These are phyloP conservation scores for Kuraishia floccosa DNA, from an alignment of 805 yeast genomes.

Conservation along the genomic window DNA sequence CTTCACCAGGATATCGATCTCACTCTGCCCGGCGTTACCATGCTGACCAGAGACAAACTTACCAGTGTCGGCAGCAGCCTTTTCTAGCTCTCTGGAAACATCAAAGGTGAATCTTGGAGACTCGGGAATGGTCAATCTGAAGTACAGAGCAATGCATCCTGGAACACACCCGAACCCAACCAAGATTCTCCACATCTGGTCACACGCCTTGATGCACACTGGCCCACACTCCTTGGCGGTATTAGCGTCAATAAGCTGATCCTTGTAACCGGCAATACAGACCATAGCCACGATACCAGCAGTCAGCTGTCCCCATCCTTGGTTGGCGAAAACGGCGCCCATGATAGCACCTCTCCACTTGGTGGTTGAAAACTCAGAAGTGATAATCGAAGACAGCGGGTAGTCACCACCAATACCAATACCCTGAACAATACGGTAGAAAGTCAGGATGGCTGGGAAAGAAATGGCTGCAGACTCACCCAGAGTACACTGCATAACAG, in stretches of 20 bases:
- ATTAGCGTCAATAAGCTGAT: conserved; percentile 35
- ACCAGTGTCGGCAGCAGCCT: conserved; percentile 26
- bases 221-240: conserved; percentile 44
- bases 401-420: conserved; percentile 90
- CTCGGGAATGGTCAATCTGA: conserved; percentile 77
- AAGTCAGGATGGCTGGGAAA: conserved; percentile 54
- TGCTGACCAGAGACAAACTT: conserved; percentile 25
- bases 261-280: conserved; percentile 57
- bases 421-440: conserved; percentile 73
- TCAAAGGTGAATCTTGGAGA: conserved; percentile 53
- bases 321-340: conserved; percentile 85
- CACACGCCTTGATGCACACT: conserved; percentile 55
- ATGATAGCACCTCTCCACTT: conserved; percentile 88
- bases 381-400: conserved; percentile 76
- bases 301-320: conserved; percentile 77
- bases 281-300: conserved; percentile 68
- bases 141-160: conserved; percentile 63
- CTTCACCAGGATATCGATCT: conserved; percentile 22
- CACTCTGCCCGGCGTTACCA: conserved; percentile 20
- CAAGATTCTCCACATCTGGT: conserved; percentile 79
- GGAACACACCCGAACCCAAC: conserved; percentile 78
- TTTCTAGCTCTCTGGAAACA: conserved; percentile 46
- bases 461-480: conserved; percentile 57
- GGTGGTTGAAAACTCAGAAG: conserved; percentile 76
- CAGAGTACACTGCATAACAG: conserved; percentile 53